Evolutionary conservation across 306 rosid genomes (phyloP), one percentile per base, ranked within the genome.

Genomic region (Nissolia schottii): DNA sequence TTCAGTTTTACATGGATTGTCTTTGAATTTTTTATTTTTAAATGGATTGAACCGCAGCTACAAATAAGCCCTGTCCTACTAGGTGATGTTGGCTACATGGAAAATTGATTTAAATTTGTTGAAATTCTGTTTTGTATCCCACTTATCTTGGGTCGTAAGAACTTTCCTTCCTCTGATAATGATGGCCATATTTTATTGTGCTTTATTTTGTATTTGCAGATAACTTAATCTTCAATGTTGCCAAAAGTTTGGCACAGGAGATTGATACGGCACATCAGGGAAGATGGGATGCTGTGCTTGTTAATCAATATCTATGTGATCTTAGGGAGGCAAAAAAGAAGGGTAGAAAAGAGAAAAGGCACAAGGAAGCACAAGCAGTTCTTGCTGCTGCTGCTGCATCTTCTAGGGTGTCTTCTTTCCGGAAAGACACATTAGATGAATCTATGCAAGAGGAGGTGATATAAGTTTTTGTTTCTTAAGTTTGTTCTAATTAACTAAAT

Each of bases 351-450:
- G 99, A 94, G 69, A 91, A 83, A 78, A 87, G 89, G 78, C 92
- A 91, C 74, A 89, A 86, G 85, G 99, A 94, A 84, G 99, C 99
- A 18, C 99, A 91, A 72, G 99, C 97, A n/a, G 96, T 94, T 16
- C 80, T 94, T 73, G 99, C 97, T 58, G 97, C 99, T 58, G 99
- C 97, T 19, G 97, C 96, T 0, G 97, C 99, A 1, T 87, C 96
- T 41, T 94, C 99, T 38, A 91, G 99, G 87, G 83, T 84, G 41
- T 90, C 97, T 38, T 88, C 96, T 35, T 85, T 89, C 59, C 92
- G 99, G 77, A 95, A 95, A 81, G 99, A 95, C 56, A 66, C 77
- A 43, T 72, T 80, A 31, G 96, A 91, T 37, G 99, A 88, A 64
- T 74, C 89, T 45, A 29, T 81, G 48, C 92, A 82, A 79, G 89